Percentiles rank a stretch among this genome's conserved stretches.
Conservation (phyloP, 768 basidiomycete genomes). For the Tylopilus balloui region DNA sequence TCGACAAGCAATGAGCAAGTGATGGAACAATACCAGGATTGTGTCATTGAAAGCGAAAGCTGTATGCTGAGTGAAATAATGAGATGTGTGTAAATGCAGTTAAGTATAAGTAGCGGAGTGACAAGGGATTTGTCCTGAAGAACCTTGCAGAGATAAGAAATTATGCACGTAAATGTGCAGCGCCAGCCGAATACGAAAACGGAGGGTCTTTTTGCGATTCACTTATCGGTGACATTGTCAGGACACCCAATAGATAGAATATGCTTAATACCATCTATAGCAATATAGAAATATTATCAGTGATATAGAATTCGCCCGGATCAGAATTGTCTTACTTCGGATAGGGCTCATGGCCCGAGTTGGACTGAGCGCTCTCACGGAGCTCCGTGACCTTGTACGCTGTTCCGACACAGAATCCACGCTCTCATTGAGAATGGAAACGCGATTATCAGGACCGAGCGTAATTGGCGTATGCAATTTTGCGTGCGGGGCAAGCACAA, state of each 20-base stretch:
- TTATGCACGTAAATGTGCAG: neutral
- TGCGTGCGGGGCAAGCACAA: conserved; percentile 1
- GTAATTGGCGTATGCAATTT: conserved; percentile 2
- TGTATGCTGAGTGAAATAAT: neutral
- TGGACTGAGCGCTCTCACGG: conserved; percentile 30
- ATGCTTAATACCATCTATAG: conserved; percentile 27
- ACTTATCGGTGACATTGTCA: conserved; percentile 6
- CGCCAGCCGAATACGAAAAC: neutral
- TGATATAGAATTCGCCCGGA: neutral
- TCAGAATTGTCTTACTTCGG: conserved; percentile 12
- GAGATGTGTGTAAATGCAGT: neutral
- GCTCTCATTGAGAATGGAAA: conserved; percentile 1
- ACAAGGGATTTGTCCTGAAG: neutral
- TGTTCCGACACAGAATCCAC: neutral
- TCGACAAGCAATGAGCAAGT: neutral
- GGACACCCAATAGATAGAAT: conserved; percentile 22
- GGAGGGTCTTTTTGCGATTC: neutral
- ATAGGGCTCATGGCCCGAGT: conserved; percentile 28
- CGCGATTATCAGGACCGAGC: neutral
- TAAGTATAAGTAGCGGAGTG: neutral
- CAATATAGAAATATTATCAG: conserved; percentile 9
- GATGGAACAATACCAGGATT: neutral
- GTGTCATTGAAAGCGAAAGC: neutral
- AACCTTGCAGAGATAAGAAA: neutral
- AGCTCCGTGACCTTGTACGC: conserved; percentile 8